Evolutionary conservation across 2,329 filamentous ascomycete genomes (phyloP).

Genomic region (Beauveria medogensis): DNA sequence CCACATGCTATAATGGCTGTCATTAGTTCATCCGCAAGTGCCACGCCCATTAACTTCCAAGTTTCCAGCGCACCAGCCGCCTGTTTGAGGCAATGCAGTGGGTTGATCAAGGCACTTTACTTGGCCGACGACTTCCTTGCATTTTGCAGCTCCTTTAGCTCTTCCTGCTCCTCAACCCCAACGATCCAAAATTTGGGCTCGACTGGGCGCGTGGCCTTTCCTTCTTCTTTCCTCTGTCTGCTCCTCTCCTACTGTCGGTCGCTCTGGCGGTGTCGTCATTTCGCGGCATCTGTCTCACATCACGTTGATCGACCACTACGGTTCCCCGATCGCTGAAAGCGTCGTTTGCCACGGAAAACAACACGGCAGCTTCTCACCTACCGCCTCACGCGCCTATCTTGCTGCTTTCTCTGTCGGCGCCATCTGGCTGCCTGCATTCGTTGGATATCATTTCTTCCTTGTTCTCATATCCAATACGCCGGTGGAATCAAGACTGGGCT

Average conservation of each 20-base stretch:
- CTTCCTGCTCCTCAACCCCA: not conserved
- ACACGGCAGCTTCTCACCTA: not conserved
- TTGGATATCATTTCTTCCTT: not conserved
- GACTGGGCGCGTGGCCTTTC: not conserved
- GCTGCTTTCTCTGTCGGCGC: not conserved
- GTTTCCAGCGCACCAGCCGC: too few species aligned
- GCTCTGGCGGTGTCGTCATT: not conserved
- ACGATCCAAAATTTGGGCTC: not conserved
- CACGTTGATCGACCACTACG: not conserved
- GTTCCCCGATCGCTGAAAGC: conserved; percentile 1
- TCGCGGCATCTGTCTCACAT: not conserved
- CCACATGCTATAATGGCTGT: too few species aligned
- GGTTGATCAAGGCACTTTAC: not conserved
- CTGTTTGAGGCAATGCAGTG: too few species aligned
- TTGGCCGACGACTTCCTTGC: not conserved
- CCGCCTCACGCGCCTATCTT: not conserved
- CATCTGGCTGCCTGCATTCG: not conserved
- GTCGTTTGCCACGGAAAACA: not conserved
- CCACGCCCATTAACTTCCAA: too few species aligned
- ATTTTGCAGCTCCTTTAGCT: not conserved
- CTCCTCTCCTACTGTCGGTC: not conserved
- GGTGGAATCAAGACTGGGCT: not conserved
- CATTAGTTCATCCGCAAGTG: too few species aligned
- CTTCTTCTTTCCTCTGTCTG: not conserved
- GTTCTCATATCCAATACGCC: not conserved